These are phyloP conservation scores for Astragalus membranaceus DNA, from an alignment of 306 rosid genomes.

Conservation along the genomic window DNA sequence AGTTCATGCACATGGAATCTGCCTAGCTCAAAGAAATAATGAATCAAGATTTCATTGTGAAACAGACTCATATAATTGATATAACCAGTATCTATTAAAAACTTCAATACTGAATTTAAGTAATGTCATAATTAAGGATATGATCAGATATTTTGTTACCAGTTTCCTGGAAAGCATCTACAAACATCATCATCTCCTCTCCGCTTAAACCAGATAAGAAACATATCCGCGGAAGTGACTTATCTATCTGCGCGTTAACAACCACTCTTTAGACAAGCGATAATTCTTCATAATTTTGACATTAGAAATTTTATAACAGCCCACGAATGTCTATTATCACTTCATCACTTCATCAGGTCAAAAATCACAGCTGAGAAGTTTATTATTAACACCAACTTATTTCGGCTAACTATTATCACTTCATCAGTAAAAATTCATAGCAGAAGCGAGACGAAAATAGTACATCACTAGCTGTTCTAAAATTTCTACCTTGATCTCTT, in stretches of 20 bases:
- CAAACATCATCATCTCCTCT: conserved; percentile 95
- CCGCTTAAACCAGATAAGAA: conserved; percentile 90
- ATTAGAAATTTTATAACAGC: not conserved
- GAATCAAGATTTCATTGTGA: not conserved
- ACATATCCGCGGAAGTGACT: conserved; percentile 84
- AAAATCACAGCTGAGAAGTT: not conserved
- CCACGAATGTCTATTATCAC: too few relatives aligned
- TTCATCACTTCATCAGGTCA: too few relatives aligned
- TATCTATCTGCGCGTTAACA: conserved; percentile 45
- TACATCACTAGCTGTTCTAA: not conserved
- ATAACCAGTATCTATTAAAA: not conserved
- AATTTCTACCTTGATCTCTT: conserved; percentile 50
- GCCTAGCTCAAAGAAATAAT: not conserved
- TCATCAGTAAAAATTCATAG: not conserved
- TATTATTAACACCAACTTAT: not conserved
- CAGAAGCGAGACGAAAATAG: conserved; percentile 5
- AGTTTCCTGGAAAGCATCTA: conserved; percentile 80
- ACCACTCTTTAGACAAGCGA: not conserved
- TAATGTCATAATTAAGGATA: not conserved
- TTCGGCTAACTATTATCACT: not conserved
- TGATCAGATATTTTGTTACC: conserved; percentile 35
- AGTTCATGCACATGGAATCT: not conserved
- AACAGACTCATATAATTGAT: too few relatives aligned
- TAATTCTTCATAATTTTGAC: not conserved
- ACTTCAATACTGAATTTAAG: not conserved